Evolutionary conservation across 768 basidiomycete genomes (phyloP).

Genomic region (Boletales sp.): DNA sequence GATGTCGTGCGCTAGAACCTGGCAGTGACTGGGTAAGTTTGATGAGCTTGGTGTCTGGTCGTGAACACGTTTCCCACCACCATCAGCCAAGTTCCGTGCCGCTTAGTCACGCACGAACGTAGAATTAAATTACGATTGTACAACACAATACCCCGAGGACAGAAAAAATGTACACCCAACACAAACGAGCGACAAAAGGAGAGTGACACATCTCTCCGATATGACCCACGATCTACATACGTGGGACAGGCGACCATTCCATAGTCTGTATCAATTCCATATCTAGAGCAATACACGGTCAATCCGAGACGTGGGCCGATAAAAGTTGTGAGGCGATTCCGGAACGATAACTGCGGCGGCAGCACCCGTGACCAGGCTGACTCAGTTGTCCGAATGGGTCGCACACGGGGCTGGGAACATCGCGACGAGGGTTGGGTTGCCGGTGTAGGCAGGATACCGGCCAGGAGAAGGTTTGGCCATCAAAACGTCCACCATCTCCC

Average conservation of each 20-base stretch:
- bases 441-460: constrained; percentile 4
- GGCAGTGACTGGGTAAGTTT: not conserved
- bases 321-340: constrained; percentile 4
- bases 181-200: constrained; percentile 11
- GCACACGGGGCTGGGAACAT: not conserved
- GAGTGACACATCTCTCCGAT: constrained; percentile 5
- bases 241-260: constrained; percentile 11
- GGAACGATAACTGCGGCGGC: constrained; percentile 4
- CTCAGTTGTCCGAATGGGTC: constrained; percentile 20
- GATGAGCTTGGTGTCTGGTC: not conserved
- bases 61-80: too few relatives aligned
- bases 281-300: constrained; percentile 16
- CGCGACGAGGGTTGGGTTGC: constrained; percentile 6
- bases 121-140: constrained; percentile 8
- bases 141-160: constrained; percentile 7
- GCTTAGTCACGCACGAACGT: not conserved
- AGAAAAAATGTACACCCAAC: constrained; percentile 8
- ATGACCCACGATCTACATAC: not conserved
- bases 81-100: constrained; percentile 3
- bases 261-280: constrained; percentile 21
- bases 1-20: not conserved
- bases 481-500: constrained; percentile 34
- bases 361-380: constrained; percentile 12
- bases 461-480: not conserved
- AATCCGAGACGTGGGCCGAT: constrained; percentile 6